A percentile compares a stretch with the other conserved stretches of the same genome.
Conservation (phyloP, 306 rosid genomes). For the Dalbergia cochinchinensis region DNA sequence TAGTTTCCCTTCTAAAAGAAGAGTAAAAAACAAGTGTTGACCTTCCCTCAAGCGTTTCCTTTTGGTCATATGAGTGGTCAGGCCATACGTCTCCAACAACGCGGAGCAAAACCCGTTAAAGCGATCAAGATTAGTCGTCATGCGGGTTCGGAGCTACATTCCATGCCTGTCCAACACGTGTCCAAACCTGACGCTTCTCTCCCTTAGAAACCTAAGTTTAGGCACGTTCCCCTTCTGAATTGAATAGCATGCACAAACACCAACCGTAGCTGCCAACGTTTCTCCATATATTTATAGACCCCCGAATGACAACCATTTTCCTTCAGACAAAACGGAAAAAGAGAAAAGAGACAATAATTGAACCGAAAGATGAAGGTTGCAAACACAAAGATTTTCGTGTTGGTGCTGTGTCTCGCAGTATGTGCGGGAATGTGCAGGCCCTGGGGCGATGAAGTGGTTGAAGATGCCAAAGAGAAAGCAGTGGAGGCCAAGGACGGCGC, state of each 20-base stretch:
- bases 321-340: not conserved
- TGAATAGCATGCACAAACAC: not conserved
- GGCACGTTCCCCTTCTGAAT: constrained; percentile 45
- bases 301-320: not conserved
- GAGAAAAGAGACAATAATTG: not conserved
- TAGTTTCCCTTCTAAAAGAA: too few species aligned
- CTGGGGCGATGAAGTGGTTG: constrained; percentile 7
- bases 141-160: constrained; percentile 12
- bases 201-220: not conserved
- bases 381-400: constrained; percentile 37
- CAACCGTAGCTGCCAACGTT: constrained; percentile 25
- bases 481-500: constrained; percentile 38
- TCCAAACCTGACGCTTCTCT: not conserved
- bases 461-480: constrained; percentile 24
- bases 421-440: constrained; percentile 38
- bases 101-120: constrained; percentile 37
- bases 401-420: constrained; percentile 48
- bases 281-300: not conserved
- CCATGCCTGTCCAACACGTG: not conserved
- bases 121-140: not conserved
- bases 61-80: too few species aligned
- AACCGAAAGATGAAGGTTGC: constrained; percentile 35
- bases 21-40: too few species aligned
- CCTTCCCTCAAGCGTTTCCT: too few species aligned
- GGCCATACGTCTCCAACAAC: too few species aligned